Evolutionary conservation across 345 rosid genomes (phyloP), one percentile per base, ranked within the genome.

Genomic region (Boechera divaricarpa): DNA sequence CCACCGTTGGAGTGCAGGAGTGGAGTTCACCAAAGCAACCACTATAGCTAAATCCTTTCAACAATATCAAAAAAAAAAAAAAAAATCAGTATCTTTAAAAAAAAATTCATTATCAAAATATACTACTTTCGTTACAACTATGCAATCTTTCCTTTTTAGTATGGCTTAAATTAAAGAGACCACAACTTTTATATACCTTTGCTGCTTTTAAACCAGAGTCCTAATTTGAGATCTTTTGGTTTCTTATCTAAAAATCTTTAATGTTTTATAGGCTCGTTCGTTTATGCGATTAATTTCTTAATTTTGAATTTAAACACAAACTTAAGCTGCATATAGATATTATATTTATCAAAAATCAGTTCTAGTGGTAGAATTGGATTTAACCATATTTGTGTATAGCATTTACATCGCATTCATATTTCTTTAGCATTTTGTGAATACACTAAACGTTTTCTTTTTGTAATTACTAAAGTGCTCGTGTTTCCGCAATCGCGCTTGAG

Each of bases 1-100:
- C 72, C 67, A 70, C 29, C 29, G 36, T 29, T 10, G 38, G 67
- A 77, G 81, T 77, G 81, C 77, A 77, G 38, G 67, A 77, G 81
- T 77, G 81, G 81, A 77, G 41, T 70, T 77, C 72, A 70, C 59
- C 76, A 63, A 77, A 63, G 81, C 61, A 44, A 63, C 80, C 81
- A 70, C 81, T 63, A 77, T 70, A 33, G 26, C 71, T 28, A 55
- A 55, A 57, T 44, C 58, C 39, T 64, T 63, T 65, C 4, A 52
- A 24, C 56, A 51, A 2, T 6, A 59, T 44, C 3, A 39, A 16
- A n/a, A 1, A 68, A 0, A 21, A 3, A 3, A 39, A 29, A 28
- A 6, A 21, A 48, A 5, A 21, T 4, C 1, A 55, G 8, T 36
- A 45, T 65, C 47, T 21, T 21, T 21, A 21, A 21, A 21, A 21